Base-by-base conservation (phyloP, 176 grass and related monocot species). In the Oryza punctata region DNA sequence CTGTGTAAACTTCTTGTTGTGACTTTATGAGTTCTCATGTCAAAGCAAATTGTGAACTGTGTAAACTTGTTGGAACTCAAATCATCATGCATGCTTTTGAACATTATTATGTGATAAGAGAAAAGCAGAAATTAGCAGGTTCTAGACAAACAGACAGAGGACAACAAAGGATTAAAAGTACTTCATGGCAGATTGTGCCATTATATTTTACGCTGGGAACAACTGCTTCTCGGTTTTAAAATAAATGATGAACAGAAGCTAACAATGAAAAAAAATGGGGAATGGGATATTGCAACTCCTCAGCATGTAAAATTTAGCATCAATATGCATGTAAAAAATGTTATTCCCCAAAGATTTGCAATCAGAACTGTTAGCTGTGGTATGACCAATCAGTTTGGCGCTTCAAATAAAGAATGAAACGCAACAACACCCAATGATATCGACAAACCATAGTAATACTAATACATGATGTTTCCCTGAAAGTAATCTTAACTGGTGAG, bases 21-120 rank as follows among this genome's bases (percentile, higher is more conserved):
- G n/a, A 84, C 45, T 76, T 49, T 3, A 73, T 12, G 29, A 50
- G 19, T 75, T 65, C 21, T 32, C 28, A 52, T 32, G 18, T 65
- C 18, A 52, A 65, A 84, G 63, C 24, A 77, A 81, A 30, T 60
- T 24, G 11, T 44, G 33, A 18, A 18, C 8, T 27, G n/a, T 52
- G 21, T 76, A 72, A 76, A 67, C 46, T 76, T 69, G 72, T 18
- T 69, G 73, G 13, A 67, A 84, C 49, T 49, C 28, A 77, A 84
- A 50, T 69, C n/a, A 66, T 49, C 44, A 84, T 41, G n/a, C 7
- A 11, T 2, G 2, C 10, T 84, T 77, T 84, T 52, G 15, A 10
- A 67, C 47, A 84, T 50, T 84, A 21, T 52, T 14, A 65, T 64
- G 25, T 77, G 40, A 41, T 68, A 54, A 54, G 30, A 76, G 10